Evolutionary conservation across 768 basidiomycete genomes (phyloP), one percentile per base, ranked within the genome.

Genomic region (Chlorophyllum brunneum): DNA sequence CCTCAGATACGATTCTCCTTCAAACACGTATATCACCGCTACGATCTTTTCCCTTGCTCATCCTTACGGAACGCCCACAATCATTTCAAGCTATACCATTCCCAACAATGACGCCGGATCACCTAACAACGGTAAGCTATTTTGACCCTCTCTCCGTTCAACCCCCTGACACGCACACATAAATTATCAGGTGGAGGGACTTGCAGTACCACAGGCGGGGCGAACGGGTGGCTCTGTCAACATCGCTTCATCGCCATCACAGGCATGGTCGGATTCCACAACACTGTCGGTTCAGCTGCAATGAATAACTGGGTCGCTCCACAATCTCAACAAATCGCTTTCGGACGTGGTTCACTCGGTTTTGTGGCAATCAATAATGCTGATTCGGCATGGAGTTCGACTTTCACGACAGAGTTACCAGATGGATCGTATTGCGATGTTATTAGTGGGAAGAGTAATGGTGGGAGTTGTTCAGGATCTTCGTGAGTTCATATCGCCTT

Each of bases 221-320:
- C 69, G n/a, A 72, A 71, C n/a, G 81, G 82, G 1, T 85, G 82
- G 82, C 66, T 80, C 30, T 85, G 83, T 61, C 83, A 86, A 58
- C 84, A 86, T 57, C 79, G 84, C 4, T 82, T 74, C 69, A 59
- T 71, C 3, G 74, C 82, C 4, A 68, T 85, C 36, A 65, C 71
- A 2, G 83, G 83, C 4, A 83, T 85, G 82, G 74, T 76, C n/a
- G 81, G 79, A 1, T 85, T 85, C 70, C 71, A 77, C 29, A 82
- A 85, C 57, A 70, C 71, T 27, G 83, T 83, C 7, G 82, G 82
- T 3, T 59, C 67, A 2, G 70, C 78, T 2, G 61, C 72, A 1
- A 56, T 87, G 4, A 76, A 65, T 1, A 72, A 83, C 58, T 86
- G 83, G 82, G 72, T 79, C 4, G 75, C 82, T 2, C 79, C 82